Percentiles rank a stretch among this genome's conserved stretches.
These are phyloP conservation scores for Tetrapisispora namnaoensis DNA, from an alignment of 805 yeast species.

Conservation along the genomic window DNA sequence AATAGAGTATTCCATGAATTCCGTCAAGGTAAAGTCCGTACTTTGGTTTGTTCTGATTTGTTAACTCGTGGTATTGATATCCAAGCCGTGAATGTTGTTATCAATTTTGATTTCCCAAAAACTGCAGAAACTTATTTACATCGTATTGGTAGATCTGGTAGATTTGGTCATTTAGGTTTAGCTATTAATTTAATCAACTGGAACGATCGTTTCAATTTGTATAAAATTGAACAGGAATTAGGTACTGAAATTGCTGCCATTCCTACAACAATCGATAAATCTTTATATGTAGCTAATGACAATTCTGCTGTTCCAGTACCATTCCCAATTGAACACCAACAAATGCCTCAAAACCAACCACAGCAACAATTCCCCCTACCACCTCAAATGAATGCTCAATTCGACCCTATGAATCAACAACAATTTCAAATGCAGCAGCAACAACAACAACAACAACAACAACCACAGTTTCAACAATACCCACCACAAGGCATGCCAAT, in stretches of 20 bases:
- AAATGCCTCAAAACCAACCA: neutral
- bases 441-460: neutral
- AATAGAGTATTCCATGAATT: slow-evolving; percentile 97
- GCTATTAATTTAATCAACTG: slow-evolving; percentile 95
- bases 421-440: slow-evolving; percentile 1
- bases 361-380: slow-evolving; percentile 1
- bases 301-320: slow-evolving; percentile 72
- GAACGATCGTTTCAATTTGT: slow-evolving; percentile 89
- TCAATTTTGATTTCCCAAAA: slow-evolving; percentile 97
- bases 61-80: slow-evolving; percentile 98
- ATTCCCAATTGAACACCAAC: slow-evolving; percentile 53
- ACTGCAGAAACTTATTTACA: slow-evolving; percentile 95
- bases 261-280: slow-evolving; percentile 84
- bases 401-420: slow-evolving; percentile 1
- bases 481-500: slow-evolving; percentile 1
- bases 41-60: slow-evolving; percentile 91
- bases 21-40: slow-evolving; percentile 96
- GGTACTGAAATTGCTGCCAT: slow-evolving; percentile 97
- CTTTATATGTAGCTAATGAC: slow-evolving; percentile 79
- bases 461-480: neutral
- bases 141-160: slow-evolving; percentile 98
- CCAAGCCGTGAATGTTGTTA: slow-evolving; percentile 96
- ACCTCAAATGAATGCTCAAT: slow-evolving; percentile 2
- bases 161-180: slow-evolving; percentile 96
- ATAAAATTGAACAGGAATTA: slow-evolving; percentile 91